Percentiles rank a stretch among this genome's conserved stretches.
Conservation (phyloP, 2,329 filamentous ascomycete species). For the Fusarium begoniae region DNA sequence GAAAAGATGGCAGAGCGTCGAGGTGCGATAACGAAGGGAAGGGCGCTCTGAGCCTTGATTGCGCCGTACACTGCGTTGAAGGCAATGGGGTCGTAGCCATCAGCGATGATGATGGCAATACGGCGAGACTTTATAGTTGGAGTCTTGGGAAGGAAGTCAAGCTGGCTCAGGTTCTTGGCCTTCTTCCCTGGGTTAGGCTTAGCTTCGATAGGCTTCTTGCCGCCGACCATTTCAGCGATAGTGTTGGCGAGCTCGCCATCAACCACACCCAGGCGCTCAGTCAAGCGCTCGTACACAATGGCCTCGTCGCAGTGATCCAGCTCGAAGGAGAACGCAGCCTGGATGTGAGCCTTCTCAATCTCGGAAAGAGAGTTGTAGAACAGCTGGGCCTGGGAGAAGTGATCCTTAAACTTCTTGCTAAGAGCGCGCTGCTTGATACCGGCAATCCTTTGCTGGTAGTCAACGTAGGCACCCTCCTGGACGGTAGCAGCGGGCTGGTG, state of each 20-base stretch:
- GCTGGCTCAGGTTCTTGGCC: conserved; percentile 73
- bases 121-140: conserved; percentile 76
- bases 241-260: conserved; percentile 73
- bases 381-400: conserved; percentile 80
- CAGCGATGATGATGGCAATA: conserved; percentile 79
- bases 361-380: conserved; percentile 82
- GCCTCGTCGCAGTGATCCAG: conserved; percentile 85
- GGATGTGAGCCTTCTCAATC: conserved; percentile 74
- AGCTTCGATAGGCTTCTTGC: conserved; percentile 62
- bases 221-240: conserved; percentile 77
- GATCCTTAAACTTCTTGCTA: conserved; percentile 80
- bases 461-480: conserved; percentile 73
- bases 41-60: conserved; percentile 67
- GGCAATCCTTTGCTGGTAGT: conserved; percentile 68
- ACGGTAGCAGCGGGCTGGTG: conserved; percentile 71
- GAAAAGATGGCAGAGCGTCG: conserved; percentile 73
- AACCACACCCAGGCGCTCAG: conserved; percentile 75
- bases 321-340: conserved; percentile 79
- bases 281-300: conserved; percentile 76
- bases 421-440: conserved; percentile 76
- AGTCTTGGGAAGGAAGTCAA: conserved; percentile 69
- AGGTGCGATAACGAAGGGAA: conserved; percentile 77
- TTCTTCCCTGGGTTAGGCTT: conserved; percentile 73
- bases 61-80: conserved; percentile 73
- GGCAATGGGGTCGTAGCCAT: conserved; percentile 75